These are phyloP conservation scores for Sonneratia alba DNA, from an alignment of 345 rosid genomes.

Conservation along the genomic window DNA sequence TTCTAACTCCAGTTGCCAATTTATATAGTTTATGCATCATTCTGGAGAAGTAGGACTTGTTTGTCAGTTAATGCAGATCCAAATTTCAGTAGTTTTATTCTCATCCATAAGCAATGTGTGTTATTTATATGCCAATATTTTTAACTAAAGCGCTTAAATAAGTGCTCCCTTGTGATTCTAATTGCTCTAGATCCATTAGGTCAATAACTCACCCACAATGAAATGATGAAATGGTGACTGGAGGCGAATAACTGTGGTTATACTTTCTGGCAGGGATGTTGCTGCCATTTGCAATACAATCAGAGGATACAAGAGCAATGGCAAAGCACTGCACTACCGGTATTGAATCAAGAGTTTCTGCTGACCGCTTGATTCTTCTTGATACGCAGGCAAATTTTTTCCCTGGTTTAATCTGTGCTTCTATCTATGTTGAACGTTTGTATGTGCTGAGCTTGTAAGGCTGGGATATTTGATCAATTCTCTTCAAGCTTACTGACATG, in stretches of 20 bases:
- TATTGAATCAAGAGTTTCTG: slow-evolving; percentile 72
- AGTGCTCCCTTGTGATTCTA: neutral
- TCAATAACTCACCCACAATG: neutral
- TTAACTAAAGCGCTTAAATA: no score
- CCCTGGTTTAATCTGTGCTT: neutral
- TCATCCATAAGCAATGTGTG: no score
- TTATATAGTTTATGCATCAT: neutral
- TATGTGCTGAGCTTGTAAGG: neutral
- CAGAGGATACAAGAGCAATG: slow-evolving; percentile 56
- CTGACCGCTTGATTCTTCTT: slow-evolving; percentile 69
- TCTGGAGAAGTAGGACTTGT: neutral
- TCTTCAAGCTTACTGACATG: neutral
- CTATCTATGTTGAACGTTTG: neutral
- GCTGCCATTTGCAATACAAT: slow-evolving; percentile 54
- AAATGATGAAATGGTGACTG: neutral
- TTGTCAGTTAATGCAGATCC: no score
- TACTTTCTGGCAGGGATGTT: slow-evolving; percentile 42
- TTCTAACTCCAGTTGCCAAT: no score
- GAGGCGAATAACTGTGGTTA: neutral
- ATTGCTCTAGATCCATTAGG: neutral
- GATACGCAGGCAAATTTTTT: slow-evolving; percentile 56
- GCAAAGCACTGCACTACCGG: slow-evolving; percentile 68
- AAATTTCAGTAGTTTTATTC: no score
- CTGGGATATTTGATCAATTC: neutral
- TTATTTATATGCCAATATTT: no score